Evolutionary conservation across 768 basidiomycete species (phyloP), one percentile per base, ranked within the genome.

Genomic region (Lactarius pseudohatsudake): DNA sequence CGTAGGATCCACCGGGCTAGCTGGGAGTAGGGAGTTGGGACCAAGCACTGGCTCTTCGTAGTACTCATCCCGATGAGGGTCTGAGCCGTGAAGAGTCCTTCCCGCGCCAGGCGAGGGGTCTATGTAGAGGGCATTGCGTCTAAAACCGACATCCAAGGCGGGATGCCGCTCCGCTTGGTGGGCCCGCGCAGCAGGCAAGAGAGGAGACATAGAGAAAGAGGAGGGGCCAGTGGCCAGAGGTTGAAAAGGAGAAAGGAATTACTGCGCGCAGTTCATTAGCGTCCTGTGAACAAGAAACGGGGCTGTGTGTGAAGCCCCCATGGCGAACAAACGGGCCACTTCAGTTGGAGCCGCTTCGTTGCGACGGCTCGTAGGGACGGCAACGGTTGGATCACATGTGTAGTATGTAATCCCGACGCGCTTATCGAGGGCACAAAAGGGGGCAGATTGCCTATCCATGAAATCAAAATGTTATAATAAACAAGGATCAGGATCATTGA

Each of bases 121-220:
- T 4, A 26, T 26, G 22, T n/a, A 22, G 11, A 13, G 47, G 3
- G 32, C 4, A 11, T 5, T 20, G 13, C 5, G 16, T 60, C 11
- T 22, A 8, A 18, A n/a, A 22, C 6, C 30, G 11, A 28, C 36
- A 43, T 47, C 56, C 61, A 50, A 32, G 55, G 10, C n/a, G 38
- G 30, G 58, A 59, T 34, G 57, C 18, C n/a, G 59, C 10, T 53
- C 58, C 57, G 22, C 28, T 45, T 58, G 57, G 18, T 26, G 43
- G 28, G 55, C 66, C 63, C 57, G 67, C 69, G n/a, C 67, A 65
- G 69, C 67, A 65, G 69, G 67, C 28, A 22, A 50, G 55, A 40
- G 22, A 30, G 54, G 56, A 53, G 40, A 54, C 67, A 66, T 65
- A 34, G 36, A 4, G 64, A 53, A 53, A 61, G 28, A 59, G 32